phyloP scores from a whole-genome alignment of 768 basidiomycete genomes.

The Lactarius sanguifluus region DNA sequence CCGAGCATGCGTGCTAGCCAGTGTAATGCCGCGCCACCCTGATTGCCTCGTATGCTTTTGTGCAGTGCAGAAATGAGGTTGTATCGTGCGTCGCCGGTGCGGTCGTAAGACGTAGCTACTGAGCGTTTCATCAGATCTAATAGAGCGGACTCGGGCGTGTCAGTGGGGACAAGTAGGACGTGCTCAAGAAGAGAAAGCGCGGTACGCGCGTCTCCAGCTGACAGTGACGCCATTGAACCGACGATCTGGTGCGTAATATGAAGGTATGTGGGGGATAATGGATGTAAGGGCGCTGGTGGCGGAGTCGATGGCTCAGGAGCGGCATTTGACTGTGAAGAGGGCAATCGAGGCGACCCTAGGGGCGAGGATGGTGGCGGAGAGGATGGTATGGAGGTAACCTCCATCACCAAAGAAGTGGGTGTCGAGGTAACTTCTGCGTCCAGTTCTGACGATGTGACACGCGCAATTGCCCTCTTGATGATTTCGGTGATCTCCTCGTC shows the following conservation, averaged over 20 bases:
- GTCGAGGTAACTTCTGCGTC: background rate
- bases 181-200: slow-evolving; percentile 83
- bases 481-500: slow-evolving; percentile 63
- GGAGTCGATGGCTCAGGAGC: slow-evolving; percentile 3
- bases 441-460: slow-evolving; percentile 27
- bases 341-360: slow-evolving; percentile 6
- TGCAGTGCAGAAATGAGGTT: slow-evolving; percentile 86
- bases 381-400: background rate
- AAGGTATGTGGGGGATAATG: slow-evolving; percentile 34
- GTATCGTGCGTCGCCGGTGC: slow-evolving; percentile 72
- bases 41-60: slow-evolving; percentile 75
- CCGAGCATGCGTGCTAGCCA: slow-evolving; percentile 85
- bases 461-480: slow-evolving; percentile 52
- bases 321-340: slow-evolving; percentile 25
- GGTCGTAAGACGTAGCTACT: slow-evolving; percentile 67
- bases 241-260: slow-evolving; percentile 50
- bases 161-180: slow-evolving; percentile 47
- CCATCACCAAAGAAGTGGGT: background rate
- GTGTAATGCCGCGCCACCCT: slow-evolving; percentile 78
- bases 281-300: background rate
- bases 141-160: slow-evolving; percentile 48
- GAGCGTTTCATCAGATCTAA: slow-evolving; percentile 62
- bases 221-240: slow-evolving; percentile 51
- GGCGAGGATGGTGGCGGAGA: slow-evolving; percentile 19
- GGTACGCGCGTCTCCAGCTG: slow-evolving; percentile 71